Conservation (phyloP, 2,329 filamentous ascomycete species). For the Neonectria ditissima region DNA sequence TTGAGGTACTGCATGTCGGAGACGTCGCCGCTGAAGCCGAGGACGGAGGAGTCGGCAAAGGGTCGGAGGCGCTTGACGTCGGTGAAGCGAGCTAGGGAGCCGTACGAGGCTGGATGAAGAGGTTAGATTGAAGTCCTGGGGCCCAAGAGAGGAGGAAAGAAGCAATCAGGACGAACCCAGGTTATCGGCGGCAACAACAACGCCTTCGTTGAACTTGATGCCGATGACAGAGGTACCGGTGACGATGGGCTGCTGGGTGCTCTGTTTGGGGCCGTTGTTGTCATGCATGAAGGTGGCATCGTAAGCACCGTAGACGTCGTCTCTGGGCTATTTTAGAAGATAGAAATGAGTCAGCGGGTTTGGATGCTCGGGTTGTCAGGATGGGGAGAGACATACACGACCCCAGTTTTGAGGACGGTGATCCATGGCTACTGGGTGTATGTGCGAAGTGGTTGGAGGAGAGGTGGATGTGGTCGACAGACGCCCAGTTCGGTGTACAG, state of each 20-base stretch:
- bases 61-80: conserved; percentile 94
- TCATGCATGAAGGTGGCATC: conserved; percentile 85
- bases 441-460: conserved; percentile 26
- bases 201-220: conserved; percentile 95
- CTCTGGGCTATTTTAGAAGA: conserved; percentile 79
- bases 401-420: conserved; percentile 80
- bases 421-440: conserved; percentile 64
- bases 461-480: conserved; percentile 4
- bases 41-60: conserved; percentile 85
- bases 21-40: conserved; percentile 97
- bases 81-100: conserved; percentile 95
- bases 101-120: conserved; percentile 82
- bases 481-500: not conserved
- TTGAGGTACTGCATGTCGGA: conserved; percentile 99
- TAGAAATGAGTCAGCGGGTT: conserved; percentile 20
- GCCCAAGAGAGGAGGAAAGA: not conserved
- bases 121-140: conserved; percentile 18
- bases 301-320: conserved; percentile 96
- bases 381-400: conserved; percentile 65
- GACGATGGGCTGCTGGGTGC: conserved; percentile 93
- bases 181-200: conserved; percentile 97
- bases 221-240: conserved; percentile 96
- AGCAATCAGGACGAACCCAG: conserved; percentile 70
- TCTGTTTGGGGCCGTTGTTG: conserved; percentile 76
- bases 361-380: conserved; percentile 26